Conservation (phyloP, 495 filamentous ascomycete species). For the Aspergillus mulundensis region DNA sequence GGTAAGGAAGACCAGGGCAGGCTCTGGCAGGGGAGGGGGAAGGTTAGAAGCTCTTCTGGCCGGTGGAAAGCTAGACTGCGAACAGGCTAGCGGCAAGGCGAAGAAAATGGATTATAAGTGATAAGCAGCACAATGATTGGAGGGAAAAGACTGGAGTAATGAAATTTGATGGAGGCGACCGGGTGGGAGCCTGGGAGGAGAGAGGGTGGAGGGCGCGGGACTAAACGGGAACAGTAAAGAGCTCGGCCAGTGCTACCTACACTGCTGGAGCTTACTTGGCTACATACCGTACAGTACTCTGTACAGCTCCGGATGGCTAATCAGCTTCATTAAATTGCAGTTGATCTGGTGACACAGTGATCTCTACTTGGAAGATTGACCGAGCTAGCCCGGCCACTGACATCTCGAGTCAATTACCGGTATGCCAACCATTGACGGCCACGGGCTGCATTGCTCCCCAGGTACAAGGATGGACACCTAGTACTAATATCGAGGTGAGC, state of each 20-base stretch:
- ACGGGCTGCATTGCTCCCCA: background rate
- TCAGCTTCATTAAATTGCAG: background rate
- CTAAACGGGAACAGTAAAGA: slow-evolving; percentile 1
- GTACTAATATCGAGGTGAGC: no score
- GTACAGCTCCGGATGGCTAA: no score
- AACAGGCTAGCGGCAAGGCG: slow-evolving; percentile 9
- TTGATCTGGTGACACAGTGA: background rate
- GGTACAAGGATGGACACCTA: background rate
- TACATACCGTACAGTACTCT: no score
- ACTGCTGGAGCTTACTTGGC: no score
- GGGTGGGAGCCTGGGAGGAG: slow-evolving; percentile 14
- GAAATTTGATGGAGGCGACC: slow-evolving; percentile 15
- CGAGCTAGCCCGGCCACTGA: background rate
- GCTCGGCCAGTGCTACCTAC: no score
- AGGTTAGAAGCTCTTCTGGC: slow-evolving; percentile 11
- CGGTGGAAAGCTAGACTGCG: slow-evolving; percentile 5
- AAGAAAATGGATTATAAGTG: slow-evolving; percentile 14
- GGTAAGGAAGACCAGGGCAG: slow-evolving; percentile 8
- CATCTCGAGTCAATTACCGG: background rate
- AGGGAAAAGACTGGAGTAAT: slow-evolving; percentile 11
- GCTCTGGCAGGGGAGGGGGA: slow-evolving; percentile 2
- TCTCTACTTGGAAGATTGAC: background rate
- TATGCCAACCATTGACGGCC: background rate
- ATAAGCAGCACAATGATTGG: slow-evolving; percentile 13
- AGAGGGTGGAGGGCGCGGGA: slow-evolving; percentile 9